These are phyloP conservation scores for Leucocoprinus birnbaumii DNA, from an alignment of 768 basidiomycete species.

Conservation along the genomic window DNA sequence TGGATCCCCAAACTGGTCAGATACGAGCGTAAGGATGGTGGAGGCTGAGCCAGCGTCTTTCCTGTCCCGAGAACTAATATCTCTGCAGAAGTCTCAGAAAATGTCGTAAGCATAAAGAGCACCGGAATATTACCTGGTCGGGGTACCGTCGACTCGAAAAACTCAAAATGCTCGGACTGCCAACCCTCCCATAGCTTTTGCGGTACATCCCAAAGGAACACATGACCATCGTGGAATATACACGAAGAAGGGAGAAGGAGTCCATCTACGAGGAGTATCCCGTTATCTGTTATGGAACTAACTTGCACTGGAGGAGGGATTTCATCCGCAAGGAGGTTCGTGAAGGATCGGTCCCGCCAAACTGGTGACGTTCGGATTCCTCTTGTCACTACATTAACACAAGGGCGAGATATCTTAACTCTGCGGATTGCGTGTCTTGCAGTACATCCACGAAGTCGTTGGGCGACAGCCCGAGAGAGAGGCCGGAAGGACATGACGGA, in stretches of 20 bases:
- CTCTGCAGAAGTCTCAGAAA: constrained; percentile 44
- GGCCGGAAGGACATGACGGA: constrained; percentile 7
- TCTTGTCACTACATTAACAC: constrained; percentile 3
- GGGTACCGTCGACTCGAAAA: constrained; percentile 82
- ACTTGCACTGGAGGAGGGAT: constrained; percentile 72
- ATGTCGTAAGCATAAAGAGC: not conserved
- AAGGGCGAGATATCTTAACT: not conserved
- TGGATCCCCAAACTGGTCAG: constrained; percentile 79
- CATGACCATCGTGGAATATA: constrained; percentile 82
- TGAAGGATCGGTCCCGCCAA: constrained; percentile 39
- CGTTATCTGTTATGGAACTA: constrained; percentile 55
- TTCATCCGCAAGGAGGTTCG: constrained; percentile 73
- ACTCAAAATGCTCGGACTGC: constrained; percentile 67
- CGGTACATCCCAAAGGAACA: constrained; percentile 89
- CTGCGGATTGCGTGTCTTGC: not conserved
- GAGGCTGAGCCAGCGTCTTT: constrained; percentile 62
- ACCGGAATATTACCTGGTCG: constrained; percentile 64
- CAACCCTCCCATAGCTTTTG: constrained; percentile 62
- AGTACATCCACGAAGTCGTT: not conserved
- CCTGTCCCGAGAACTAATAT: constrained; percentile 92
- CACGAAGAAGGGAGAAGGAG: constrained; percentile 74
- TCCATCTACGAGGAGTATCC: constrained; percentile 76
- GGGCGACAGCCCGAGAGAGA: constrained; percentile 1
- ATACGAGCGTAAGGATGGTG: constrained; percentile 61
- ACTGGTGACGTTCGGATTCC: not conserved